These are phyloP conservation scores for Sporothrix pallida DNA, from an alignment of 2,329 filamentous ascomycete genomes.

Conservation along the genomic window DNA sequence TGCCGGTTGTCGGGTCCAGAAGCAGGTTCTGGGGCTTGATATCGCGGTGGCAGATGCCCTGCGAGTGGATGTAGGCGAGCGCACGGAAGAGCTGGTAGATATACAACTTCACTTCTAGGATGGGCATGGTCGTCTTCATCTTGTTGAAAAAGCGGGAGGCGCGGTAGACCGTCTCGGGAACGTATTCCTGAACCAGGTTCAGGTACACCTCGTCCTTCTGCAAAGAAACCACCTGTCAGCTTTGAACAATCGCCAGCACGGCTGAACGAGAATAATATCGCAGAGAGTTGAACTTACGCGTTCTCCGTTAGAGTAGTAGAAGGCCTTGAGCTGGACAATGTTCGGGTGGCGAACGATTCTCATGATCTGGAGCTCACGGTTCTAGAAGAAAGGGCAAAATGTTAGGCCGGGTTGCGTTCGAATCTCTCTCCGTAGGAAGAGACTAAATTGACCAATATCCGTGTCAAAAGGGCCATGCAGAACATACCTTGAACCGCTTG, in stretches of 20 bases:
- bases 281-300: conserved; percentile 66
- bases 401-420: not conserved
- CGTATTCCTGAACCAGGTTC: conserved; percentile 96
- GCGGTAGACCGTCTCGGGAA: conserved; percentile 97
- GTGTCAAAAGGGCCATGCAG: too few species aligned
- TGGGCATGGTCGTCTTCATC: conserved; percentile 99
- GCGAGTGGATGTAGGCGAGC: conserved; percentile 97
- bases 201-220: conserved; percentile 99
- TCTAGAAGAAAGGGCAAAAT: conserved; percentile 59
- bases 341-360: conserved; percentile 98
- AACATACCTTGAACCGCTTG: conserved; percentile 94
- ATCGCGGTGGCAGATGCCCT: conserved; percentile 98
- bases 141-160: conserved; percentile 99
- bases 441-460: not conserved
- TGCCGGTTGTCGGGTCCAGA: conserved; percentile 85
- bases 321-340: conserved; percentile 98
- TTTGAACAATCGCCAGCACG: not conserved
- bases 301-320: conserved; percentile 99
- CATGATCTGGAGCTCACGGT: conserved; percentile 99
- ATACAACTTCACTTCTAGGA: conserved; percentile 98
- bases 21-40: conserved; percentile 99
- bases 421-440: not conserved
- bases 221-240: conserved; percentile 33
- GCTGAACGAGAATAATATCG: not conserved
- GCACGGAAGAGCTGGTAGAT: conserved; percentile 99